A percentile compares a stretch with the other conserved stretches of the same genome.
Conservation (phyloP, 768 basidiomycete species). For the Naganishia antarctica region DNA sequence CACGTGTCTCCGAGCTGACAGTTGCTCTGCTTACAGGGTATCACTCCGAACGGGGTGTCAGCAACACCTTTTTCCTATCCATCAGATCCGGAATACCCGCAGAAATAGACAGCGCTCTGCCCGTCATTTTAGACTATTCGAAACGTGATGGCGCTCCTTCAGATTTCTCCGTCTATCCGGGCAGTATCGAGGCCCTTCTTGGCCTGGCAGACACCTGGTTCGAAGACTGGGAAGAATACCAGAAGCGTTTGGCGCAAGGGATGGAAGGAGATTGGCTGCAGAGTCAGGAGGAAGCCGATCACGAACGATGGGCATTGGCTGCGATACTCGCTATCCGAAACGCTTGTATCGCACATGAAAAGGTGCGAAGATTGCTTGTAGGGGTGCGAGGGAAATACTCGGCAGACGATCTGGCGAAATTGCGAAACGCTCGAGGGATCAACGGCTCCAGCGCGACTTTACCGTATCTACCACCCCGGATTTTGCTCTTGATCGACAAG, state of each 20-base stretch:
- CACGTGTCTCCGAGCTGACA: not conserved
- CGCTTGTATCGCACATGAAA: constrained; percentile 8
- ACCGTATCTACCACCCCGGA: constrained; percentile 14
- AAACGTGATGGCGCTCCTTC: constrained; percentile 32
- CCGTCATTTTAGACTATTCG: constrained; percentile 68
- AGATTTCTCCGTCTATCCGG: constrained; percentile 56
- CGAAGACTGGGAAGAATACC: constrained; percentile 46
- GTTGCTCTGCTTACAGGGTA: constrained; percentile 11
- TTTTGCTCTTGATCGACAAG: not conserved
- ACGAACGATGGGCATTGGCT: constrained; percentile 4
- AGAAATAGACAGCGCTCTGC: constrained; percentile 85
- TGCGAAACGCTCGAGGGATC: constrained; percentile 32
- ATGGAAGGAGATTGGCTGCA: constrained; percentile 18
- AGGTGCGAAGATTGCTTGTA: not conserved
- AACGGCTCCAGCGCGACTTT: constrained; percentile 9
- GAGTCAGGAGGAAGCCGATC: constrained; percentile 8
- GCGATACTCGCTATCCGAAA: constrained; percentile 4
- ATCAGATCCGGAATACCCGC: constrained; percentile 73
- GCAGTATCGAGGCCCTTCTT: constrained; percentile 74
- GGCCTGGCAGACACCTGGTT: constrained; percentile 85
- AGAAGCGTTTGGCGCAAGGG: not conserved
- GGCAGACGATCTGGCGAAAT: not conserved
- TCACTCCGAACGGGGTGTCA: constrained; percentile 74
- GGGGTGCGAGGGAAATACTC: constrained; percentile 12
- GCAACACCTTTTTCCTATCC: constrained; percentile 86